Evolutionary conservation across 139 green algal species (phyloP), one percentile per base, ranked within the genome.

Genomic region (Picochlorum sp.): DNA sequence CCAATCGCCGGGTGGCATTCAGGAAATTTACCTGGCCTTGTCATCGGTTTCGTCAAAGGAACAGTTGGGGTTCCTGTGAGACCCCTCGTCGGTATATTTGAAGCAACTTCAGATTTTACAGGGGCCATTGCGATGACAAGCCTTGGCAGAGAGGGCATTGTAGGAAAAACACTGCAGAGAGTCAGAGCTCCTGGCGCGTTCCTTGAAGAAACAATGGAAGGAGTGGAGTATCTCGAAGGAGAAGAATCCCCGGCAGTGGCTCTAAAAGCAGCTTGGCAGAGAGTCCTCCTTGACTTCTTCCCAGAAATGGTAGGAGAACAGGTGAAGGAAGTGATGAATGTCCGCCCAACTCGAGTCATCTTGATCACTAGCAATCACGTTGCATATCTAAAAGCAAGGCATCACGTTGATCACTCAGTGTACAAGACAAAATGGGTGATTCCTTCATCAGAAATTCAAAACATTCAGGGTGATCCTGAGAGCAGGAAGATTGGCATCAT

Each of bases 131-230:
- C 80, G 4, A 79, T 94, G 46, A 38, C 84, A 57, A 89, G 76
- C 66, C 70, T 92, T 64, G 88, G 88, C n/a, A 79, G 80, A 64
- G 66, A 86, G 47, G 88, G 84, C 70, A 94, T 95, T 69, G 76
- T 76, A 30, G 78, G 87, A 57, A 90, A 82, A 69, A 73, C 88
- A 5, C 72, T 84, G 45, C 80, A 82, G 4, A 75, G 86, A n/a
- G 74, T 92, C 23, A 58, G 73, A 21, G 80, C 85, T 4, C 87
- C 87, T 1, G 85, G 85, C 34, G 65, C 80, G 41, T 57, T 71
- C 75, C 56, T 45, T 24, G 76, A 80, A 58, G 76, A 77, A 8
- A 41, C 34, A 15, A 47, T 50, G 24, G 79, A 64, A 57, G 67
- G 15, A 30, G 34, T 61, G 56, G 34, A 37, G 68, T 69, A 75